Evolutionary conservation across 2,329 filamentous ascomycete species (phyloP).

Genomic region (Cordyceps javanica): DNA sequence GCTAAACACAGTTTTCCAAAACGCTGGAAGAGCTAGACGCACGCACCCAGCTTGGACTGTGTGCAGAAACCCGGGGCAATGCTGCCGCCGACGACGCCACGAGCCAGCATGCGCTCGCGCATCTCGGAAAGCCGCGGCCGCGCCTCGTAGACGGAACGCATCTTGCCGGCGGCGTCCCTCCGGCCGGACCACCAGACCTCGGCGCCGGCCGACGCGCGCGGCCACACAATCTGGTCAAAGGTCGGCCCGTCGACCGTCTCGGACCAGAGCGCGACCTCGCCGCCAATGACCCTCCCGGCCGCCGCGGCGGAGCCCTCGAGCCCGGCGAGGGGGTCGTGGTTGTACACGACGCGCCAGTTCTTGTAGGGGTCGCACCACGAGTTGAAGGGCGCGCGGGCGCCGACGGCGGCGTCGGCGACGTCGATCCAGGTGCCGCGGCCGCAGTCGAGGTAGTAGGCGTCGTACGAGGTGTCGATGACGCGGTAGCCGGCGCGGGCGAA

Average conservation of each 20-base stretch:
- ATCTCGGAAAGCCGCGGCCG: conserved; percentile 66
- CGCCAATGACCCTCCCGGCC: conserved; percentile 67
- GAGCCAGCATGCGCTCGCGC: conserved; percentile 66
- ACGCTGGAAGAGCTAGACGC: neutral
- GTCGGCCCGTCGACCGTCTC: conserved; percentile 71
- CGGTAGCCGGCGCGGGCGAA: conserved; percentile 60
- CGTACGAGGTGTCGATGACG: conserved; percentile 69
- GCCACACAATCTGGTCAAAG: conserved; percentile 73
- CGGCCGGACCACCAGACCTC: conserved; percentile 77
- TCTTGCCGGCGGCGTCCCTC: conserved; percentile 57
- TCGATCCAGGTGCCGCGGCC: conserved; percentile 75
- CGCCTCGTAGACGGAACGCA: conserved; percentile 65
- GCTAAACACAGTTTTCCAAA: no score
- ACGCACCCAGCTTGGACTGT: neutral
- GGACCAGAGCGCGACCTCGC: conserved; percentile 75
- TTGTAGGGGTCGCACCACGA: conserved; percentile 80
- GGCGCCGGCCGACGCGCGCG: conserved; percentile 63
- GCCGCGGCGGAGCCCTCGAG: conserved; percentile 51
- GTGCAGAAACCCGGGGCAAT: conserved; percentile 33
- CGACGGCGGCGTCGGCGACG: conserved; percentile 46
- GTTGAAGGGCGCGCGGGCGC: conserved; percentile 59
- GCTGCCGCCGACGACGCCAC: conserved; percentile 60
- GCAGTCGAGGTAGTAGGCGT: conserved; percentile 74
- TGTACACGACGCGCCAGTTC: conserved; percentile 76
- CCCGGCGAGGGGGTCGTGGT: conserved; percentile 64